These are phyloP conservation scores for Daedaleopsis sinensis DNA, from an alignment of 768 basidiomycete species.

Conservation along the genomic window DNA sequence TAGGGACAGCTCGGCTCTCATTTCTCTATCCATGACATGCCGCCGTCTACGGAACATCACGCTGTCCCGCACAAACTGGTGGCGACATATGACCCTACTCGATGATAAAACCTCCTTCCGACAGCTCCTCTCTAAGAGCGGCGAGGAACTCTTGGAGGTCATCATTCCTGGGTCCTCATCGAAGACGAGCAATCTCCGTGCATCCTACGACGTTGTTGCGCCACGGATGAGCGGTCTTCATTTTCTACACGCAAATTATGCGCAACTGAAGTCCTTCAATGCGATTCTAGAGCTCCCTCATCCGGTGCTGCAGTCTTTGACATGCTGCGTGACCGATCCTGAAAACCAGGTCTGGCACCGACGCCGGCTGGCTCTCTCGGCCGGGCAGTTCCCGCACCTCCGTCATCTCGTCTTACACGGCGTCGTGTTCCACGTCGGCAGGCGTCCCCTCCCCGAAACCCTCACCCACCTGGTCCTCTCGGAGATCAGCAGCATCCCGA, in stretches of 20 bases:
- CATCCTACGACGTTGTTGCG: neutral
- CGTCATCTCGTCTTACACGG: neutral
- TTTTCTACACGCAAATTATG: neutral
- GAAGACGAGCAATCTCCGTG: neutral
- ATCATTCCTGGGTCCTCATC: neutral
- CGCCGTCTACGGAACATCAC: neutral
- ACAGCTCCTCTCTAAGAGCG: neutral
- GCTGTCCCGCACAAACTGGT: neutral
- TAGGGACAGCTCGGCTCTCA: neutral
- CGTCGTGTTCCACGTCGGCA: neutral
- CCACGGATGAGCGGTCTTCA: neutral
- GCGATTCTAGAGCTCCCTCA: neutral
- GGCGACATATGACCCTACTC: neutral
- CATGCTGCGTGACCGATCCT: neutral
- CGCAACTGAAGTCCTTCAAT: neutral
- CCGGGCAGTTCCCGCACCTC: neutral
- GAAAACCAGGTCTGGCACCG: neutral
- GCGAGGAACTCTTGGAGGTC: neutral
- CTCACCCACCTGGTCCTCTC: neutral
- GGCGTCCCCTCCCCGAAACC: neutral
- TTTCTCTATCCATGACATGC: neutral
- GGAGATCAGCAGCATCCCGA: neutral
- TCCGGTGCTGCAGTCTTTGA: neutral
- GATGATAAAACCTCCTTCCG: neutral
- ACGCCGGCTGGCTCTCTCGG: neutral